Evolutionary conservation across 1,139 yeast species (phyloP).

Genomic region (Scheffersomyces titani): DNA sequence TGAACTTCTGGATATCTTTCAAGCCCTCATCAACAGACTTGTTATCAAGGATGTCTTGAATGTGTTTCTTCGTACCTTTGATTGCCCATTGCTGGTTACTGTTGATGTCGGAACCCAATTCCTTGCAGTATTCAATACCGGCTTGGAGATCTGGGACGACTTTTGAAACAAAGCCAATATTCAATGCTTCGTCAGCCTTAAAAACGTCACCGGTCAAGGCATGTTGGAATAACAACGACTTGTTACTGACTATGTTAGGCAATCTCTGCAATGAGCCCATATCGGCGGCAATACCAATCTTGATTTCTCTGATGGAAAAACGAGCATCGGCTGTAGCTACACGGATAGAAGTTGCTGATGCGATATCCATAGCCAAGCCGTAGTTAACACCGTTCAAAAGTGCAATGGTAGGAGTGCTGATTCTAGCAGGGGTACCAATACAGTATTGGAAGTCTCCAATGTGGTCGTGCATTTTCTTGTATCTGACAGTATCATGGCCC

Average conservation of each 20-base stretch:
- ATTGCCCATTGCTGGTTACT: constrained; percentile 59
- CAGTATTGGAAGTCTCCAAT: constrained; percentile 60
- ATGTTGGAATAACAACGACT: constrained; percentile 60
- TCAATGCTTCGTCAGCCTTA: constrained; percentile 55
- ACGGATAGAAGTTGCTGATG: constrained; percentile 60
- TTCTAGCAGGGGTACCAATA: constrained; percentile 49
- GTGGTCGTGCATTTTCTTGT: constrained; percentile 35
- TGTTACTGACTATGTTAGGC: constrained; percentile 56
- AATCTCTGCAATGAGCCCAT: constrained; percentile 76
- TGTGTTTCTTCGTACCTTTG: constrained; percentile 60
- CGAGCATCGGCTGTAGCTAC: constrained; percentile 54
- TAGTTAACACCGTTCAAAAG: constrained; percentile 47
- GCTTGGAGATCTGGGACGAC: constrained; percentile 47
- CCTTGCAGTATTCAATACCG: constrained; percentile 52
- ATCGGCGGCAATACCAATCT: constrained; percentile 77
- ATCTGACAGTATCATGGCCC: constrained; percentile 19
- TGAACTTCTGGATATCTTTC: constrained; percentile 52
- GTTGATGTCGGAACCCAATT: constrained; percentile 54
- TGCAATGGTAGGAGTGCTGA: constrained; percentile 50
- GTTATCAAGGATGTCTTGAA: constrained; percentile 56
- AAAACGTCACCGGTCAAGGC: constrained; percentile 66
- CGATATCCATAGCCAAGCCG: constrained; percentile 72
- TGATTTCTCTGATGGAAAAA: constrained; percentile 69
- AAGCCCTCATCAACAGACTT: constrained; percentile 51
- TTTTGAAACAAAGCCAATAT: constrained; percentile 55